phyloP scores from a whole-genome alignment of 768 basidiomycete genomes.

The Sistotremastrum niveocremeum region DNA sequence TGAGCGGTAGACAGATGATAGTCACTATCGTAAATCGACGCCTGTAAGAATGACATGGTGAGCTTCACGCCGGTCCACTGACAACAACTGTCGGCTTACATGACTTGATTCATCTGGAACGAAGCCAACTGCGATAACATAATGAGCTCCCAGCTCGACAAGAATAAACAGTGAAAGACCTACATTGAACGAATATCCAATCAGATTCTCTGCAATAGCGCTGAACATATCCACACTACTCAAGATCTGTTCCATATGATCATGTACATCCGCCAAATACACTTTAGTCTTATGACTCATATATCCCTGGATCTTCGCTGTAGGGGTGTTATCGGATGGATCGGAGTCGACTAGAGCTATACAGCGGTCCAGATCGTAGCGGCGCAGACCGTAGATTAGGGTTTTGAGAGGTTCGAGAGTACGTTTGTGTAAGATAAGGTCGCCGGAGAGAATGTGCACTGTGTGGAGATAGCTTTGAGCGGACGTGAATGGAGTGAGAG shows the following conservation, averaged over 20 bases:
- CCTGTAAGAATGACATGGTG: slow-evolving; percentile 19
- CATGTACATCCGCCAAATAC: slow-evolving; percentile 60
- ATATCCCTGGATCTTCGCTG: slow-evolving; percentile 36
- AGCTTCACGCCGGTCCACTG: neutral
- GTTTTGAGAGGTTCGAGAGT: slow-evolving; percentile 61
- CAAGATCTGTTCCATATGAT: slow-evolving; percentile 65
- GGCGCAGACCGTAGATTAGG: slow-evolving; percentile 50
- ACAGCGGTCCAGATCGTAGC: slow-evolving; percentile 57
- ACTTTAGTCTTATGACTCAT: slow-evolving; percentile 60
- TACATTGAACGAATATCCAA: slow-evolving; percentile 65
- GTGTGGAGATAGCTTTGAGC: neutral
- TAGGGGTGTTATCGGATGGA: slow-evolving; percentile 5
- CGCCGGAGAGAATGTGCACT: slow-evolving; percentile 70
- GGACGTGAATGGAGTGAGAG: slow-evolving; percentile 1
- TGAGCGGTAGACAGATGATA: slow-evolving; percentile 58
- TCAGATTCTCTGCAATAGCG: slow-evolving; percentile 55
- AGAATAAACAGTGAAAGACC: slow-evolving; percentile 11
- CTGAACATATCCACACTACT: slow-evolving; percentile 62
- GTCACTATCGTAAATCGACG: slow-evolving; percentile 54
- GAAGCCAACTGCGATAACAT: slow-evolving; percentile 38
- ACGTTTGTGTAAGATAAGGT: slow-evolving; percentile 60
- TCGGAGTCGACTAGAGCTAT: slow-evolving; percentile 40
- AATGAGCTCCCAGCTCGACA: neutral
- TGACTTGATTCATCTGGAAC: slow-evolving; percentile 65
- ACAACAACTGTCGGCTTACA: slow-evolving; percentile 26